Base-by-base conservation (phyloP, 78 protist species). In the Dictyostelium purpureum region DNA sequence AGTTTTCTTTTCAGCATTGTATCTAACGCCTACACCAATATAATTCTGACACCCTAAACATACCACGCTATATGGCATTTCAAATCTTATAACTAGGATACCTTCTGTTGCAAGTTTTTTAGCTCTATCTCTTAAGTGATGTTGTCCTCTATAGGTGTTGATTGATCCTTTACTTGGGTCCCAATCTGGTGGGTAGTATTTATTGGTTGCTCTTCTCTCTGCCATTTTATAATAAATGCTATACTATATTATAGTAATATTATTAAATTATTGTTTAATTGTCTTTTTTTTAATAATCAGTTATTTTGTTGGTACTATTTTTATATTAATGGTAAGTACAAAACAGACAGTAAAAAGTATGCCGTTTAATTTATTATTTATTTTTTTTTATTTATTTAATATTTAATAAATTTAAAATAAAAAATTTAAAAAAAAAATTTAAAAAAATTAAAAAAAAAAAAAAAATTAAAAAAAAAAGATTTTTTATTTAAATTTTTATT, bases 21-120 rank as follows among this genome's bases (percentile, higher is more conserved):
- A 97, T 18, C 98, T 93, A 35, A 89, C 96, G n/a, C 98, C 98
- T 77, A 88, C 65, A 3, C 94, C 98, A 33, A 97, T 95, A 80
- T 90, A 96, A 42, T 21, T n/a, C 5, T 85, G 57, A 71, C 98
- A 97, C 4, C 77, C 79, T 42, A 59, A 69, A 79, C 98, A 96
- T 93, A 93, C 91, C 0, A 97, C 89, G 66, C 87, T 26, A 61
- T 57, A 97, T 26, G 98, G 98, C 97, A 97, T 93, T 87, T 97
- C 98, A 66, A 97, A 97, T 57, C 97, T 47, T 21, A 96, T 80
- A 19, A 88, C 33, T 57, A 96, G 37, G 6, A 96, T 93, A 40
- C 98, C 98, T 52, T 96, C 89, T 28, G 47, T 40, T n/a, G n/a
- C n/a, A 0, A 91, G 14, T 69, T 96, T 96, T 24, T 45, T 87